phyloP scores from a whole-genome alignment of 2,329 filamentous ascomycete genomes.

The Sporothrix euskadiensis region DNA sequence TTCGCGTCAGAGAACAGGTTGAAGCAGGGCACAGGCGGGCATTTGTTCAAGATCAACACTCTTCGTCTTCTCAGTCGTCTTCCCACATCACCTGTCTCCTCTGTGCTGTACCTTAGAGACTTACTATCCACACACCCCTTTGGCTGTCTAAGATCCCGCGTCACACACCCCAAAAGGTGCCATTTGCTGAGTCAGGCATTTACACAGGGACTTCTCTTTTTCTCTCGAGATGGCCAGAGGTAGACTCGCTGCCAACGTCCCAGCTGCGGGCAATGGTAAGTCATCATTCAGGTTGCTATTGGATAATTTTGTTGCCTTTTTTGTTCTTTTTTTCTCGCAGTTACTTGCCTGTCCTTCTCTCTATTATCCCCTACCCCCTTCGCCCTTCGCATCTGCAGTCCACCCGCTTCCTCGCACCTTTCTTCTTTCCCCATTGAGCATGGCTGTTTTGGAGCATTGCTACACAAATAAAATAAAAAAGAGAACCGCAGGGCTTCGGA shows the following conservation, averaged over 20 bases:
- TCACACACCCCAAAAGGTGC: neutral
- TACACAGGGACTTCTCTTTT: neutral
- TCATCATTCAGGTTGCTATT: conserved; percentile 7
- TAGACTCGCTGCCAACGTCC: conserved; percentile 21
- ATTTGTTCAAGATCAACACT: neutral
- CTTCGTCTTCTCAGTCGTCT: neutral
- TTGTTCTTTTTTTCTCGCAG: neutral
- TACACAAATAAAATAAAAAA: neutral
- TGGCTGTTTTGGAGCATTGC: conserved; percentile 3
- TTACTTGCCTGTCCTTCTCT: neutral
- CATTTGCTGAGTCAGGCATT: conserved; percentile 28
- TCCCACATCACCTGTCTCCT: neutral
- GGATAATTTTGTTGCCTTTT: neutral
- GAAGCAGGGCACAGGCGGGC: neutral
- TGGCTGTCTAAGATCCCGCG: neutral
- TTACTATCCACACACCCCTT: neutral
- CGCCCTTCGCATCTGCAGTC: conserved; percentile 9
- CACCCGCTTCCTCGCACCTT: neutral
- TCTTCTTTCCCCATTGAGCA: conserved; percentile 3
- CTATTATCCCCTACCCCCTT: neutral
- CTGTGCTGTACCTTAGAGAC: neutral
- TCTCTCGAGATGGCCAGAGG: conserved; percentile 27
- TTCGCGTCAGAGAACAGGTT: neutral
- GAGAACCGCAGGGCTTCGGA: neutral
- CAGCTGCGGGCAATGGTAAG: conserved; percentile 26